Percentiles rank a stretch among this genome's conserved stretches.
Conservation (phyloP, 257 asterid species). For the Capsicum chinense region DNA sequence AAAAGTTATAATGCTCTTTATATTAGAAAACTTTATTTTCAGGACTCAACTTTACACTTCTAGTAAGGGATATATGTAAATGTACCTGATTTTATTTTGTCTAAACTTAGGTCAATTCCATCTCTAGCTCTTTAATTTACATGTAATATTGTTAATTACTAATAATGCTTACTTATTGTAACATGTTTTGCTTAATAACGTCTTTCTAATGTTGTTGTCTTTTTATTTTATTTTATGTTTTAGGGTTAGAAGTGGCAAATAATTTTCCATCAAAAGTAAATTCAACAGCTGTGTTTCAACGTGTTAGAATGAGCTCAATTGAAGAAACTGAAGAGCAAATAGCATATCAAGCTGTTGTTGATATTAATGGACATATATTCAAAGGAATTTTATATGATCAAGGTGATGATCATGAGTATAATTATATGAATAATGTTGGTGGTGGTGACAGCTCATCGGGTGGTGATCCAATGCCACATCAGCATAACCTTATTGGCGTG, state of each 20-base stretch:
- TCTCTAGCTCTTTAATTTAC: background rate
- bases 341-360: constrained; percentile 90
- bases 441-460: constrained; percentile 72
- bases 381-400: constrained; percentile 94
- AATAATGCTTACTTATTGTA: background rate
- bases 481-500: constrained; percentile 46
- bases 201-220: background rate
- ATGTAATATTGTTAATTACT: background rate
- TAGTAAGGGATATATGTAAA: constrained; percentile 10
- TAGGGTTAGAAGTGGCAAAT: constrained; percentile 85
- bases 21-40: background rate
- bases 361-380: constrained; percentile 86
- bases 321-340: constrained; percentile 72
- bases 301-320: constrained; percentile 77
- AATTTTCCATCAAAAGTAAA: constrained; percentile 80
- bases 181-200: background rate
- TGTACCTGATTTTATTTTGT: constrained; percentile 15
- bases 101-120: background rate
- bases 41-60: background rate
- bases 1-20: background rate
- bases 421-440: constrained; percentile 34
- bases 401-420: constrained; percentile 68
- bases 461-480: constrained; percentile 48
- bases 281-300: constrained; percentile 76
- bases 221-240: background rate